These are phyloP conservation scores for Fusarium gaditjirri DNA, from an alignment of 2,329 filamentous ascomycete genomes.

Conservation along the genomic window DNA sequence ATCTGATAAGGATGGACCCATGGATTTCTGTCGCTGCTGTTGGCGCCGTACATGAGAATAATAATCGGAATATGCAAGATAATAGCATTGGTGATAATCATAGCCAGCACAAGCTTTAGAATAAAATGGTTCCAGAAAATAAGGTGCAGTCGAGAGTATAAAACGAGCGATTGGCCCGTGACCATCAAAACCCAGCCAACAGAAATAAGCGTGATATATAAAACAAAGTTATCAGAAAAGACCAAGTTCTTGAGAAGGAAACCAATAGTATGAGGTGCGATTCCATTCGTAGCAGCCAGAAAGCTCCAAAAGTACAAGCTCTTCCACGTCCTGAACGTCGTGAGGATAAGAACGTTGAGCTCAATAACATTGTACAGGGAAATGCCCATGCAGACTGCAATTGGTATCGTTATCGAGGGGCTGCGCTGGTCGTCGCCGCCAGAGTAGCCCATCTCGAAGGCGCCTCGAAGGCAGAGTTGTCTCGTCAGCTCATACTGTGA, in stretches of 20 bases:
- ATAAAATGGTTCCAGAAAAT: slow-evolving; percentile 61
- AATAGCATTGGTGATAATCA: slow-evolving; percentile 65
- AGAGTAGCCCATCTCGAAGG: slow-evolving; percentile 16
- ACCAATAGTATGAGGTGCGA: slow-evolving; percentile 52
- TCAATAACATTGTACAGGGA: slow-evolving; percentile 49
- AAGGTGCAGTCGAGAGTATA: slow-evolving; percentile 71
- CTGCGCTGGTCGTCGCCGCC: slow-evolving; percentile 10
- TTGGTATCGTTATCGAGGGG: background rate
- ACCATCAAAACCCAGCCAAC: slow-evolving; percentile 59
- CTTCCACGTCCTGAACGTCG: slow-evolving; percentile 46
- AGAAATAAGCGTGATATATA: slow-evolving; percentile 44
- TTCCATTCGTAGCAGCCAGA: slow-evolving; percentile 47
- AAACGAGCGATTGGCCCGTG: slow-evolving; percentile 68
- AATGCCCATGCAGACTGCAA: slow-evolving; percentile 35
- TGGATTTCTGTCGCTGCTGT: slow-evolving; percentile 43
- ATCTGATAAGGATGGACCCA: slow-evolving; percentile 53
- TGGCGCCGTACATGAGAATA: slow-evolving; percentile 65
- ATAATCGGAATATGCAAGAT: slow-evolving; percentile 64
- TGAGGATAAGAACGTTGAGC: slow-evolving; percentile 47
- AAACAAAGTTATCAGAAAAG: slow-evolving; percentile 12
- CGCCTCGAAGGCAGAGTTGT: background rate
- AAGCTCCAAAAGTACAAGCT: slow-evolving; percentile 55
- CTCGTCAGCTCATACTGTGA: slow-evolving; percentile 4
- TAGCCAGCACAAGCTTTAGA: slow-evolving; percentile 61
- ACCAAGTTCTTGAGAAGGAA: slow-evolving; percentile 56